These are phyloP conservation scores for Termitomyces sp. DNA, from an alignment of 768 basidiomycete genomes.

Conservation along the genomic window DNA sequence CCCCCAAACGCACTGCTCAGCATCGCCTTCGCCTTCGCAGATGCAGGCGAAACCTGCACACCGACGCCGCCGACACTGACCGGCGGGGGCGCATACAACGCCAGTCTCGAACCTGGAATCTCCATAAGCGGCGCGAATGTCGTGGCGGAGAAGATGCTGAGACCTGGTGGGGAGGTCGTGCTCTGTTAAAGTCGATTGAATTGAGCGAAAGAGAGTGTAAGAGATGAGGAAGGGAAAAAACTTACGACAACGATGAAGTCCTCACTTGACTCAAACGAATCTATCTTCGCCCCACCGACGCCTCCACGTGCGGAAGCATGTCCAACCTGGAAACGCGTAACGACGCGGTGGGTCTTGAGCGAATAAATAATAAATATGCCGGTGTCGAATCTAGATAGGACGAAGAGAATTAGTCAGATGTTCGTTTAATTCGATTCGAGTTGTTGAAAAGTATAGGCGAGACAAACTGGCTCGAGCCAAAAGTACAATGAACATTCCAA, in stretches of 20 bases:
- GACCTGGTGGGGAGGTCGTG: slow-evolving; percentile 48
- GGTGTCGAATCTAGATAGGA: slow-evolving; percentile 22
- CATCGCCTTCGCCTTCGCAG: slow-evolving; percentile 3
- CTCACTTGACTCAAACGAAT: slow-evolving; percentile 41
- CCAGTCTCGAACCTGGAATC: slow-evolving; percentile 43
- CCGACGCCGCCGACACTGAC: slow-evolving; percentile 15
- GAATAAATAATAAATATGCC: slow-evolving; percentile 10
- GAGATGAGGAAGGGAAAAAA: slow-evolving; percentile 9
- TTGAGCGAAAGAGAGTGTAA: not conserved
- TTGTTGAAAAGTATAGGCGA: no score
- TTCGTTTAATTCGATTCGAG: not conserved
- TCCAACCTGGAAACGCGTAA: slow-evolving; percentile 41
- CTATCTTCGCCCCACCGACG: slow-evolving; percentile 18
- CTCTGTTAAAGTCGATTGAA: slow-evolving; percentile 33
- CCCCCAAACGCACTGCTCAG: slow-evolving; percentile 9
- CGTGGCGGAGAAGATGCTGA: slow-evolving; percentile 54
- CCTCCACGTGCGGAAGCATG: slow-evolving; percentile 2
- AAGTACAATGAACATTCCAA: no score
- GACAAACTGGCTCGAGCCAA: no score
- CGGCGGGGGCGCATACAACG: slow-evolving; percentile 37
- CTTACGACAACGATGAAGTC: slow-evolving; percentile 58
- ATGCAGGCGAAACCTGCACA: not conserved
- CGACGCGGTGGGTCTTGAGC: slow-evolving; percentile 35
- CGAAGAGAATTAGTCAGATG: no score
- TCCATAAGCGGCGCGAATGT: slow-evolving; percentile 49